phyloP scores from a whole-genome alignment of 768 basidiomycete genomes.

The Phallus indusiatus region DNA sequence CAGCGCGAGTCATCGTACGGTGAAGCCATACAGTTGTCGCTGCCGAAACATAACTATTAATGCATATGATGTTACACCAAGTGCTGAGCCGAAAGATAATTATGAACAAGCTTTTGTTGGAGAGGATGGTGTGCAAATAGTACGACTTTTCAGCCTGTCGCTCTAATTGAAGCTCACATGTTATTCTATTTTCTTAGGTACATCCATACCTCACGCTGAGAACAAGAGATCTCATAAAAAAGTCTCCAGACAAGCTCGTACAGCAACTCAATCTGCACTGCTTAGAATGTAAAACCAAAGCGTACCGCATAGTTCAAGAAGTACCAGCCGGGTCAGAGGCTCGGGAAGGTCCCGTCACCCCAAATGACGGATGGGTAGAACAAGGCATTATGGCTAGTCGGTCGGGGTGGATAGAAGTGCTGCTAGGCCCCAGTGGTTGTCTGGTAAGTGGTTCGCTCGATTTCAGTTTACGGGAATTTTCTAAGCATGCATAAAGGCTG shows the following conservation, averaged over 20 bases:
- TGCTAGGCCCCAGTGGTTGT: conserved; percentile 34
- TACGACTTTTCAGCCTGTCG: conserved; percentile 26
- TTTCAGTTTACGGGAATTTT: neutral
- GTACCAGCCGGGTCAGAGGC: conserved; percentile 48
- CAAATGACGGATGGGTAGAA: conserved; percentile 71
- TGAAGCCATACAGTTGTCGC: conserved; percentile 7
- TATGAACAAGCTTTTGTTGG: conserved; percentile 53
- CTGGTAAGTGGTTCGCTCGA: conserved; percentile 42
- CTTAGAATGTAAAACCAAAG: conserved; percentile 51
- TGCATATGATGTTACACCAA: neutral
- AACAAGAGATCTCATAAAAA: conserved; percentile 17
- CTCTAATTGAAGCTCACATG: neutral
- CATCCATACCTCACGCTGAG: conserved; percentile 67
- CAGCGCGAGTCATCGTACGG: neutral
- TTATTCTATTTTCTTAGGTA: conserved; percentile 28
- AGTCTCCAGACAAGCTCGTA: conserved; percentile 17
- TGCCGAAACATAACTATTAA: conserved; percentile 10
- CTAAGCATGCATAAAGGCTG: conserved; percentile 15
- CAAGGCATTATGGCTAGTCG: conserved; percentile 57
- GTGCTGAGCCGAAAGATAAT: conserved; percentile 21
- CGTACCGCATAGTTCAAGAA: conserved; percentile 61
- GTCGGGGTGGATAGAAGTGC: conserved; percentile 67
- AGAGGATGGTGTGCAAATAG: conserved; percentile 57
- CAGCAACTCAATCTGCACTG: conserved; percentile 62
- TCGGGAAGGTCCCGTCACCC: conserved; percentile 55